These are phyloP conservation scores for Leptodontidium sp. DNA, from an alignment of 2,329 filamentous ascomycete genomes.

Conservation along the genomic window DNA sequence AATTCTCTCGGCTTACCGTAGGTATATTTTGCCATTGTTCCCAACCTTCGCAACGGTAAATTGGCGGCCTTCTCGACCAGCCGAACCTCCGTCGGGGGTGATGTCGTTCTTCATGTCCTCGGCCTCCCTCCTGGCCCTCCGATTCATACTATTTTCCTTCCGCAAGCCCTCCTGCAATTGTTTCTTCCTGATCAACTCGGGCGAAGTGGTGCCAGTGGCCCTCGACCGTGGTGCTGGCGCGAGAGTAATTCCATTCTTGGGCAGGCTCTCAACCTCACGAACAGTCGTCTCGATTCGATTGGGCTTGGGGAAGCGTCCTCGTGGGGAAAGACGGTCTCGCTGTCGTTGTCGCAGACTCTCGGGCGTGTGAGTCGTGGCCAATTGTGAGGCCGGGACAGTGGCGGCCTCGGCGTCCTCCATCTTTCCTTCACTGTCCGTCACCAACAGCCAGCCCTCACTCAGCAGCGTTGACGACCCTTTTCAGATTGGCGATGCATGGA, in stretches of 20 bases:
- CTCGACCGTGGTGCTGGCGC: slow-evolving; percentile 40
- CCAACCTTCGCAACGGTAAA: slow-evolving; percentile 85
- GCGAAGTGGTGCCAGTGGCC: slow-evolving; percentile 34
- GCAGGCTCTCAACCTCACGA: slow-evolving; percentile 36
- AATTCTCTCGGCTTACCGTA: slow-evolving; percentile 66
- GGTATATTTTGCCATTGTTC: slow-evolving; percentile 82
- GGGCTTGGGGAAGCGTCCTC: slow-evolving; percentile 42
- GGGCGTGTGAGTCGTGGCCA: slow-evolving; percentile 38
- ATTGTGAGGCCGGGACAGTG: slow-evolving; percentile 30
- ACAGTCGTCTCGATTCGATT: slow-evolving; percentile 36
- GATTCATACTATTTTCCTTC: slow-evolving; percentile 42
- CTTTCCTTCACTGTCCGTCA: slow-evolving; percentile 16
- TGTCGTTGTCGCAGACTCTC: slow-evolving; percentile 47
- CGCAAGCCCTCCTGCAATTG: slow-evolving; percentile 42
- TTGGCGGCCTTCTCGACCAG: slow-evolving; percentile 52
- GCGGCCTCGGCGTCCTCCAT: slow-evolving; percentile 35
- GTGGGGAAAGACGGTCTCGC: slow-evolving; percentile 46
- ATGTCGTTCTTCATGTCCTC: slow-evolving; percentile 65
- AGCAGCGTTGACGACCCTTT: slow-evolving; percentile 37
- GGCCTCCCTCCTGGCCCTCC: slow-evolving; percentile 39
- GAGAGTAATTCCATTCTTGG: slow-evolving; percentile 37
- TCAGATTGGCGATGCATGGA: slow-evolving; percentile 41
- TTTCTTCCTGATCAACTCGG: slow-evolving; percentile 39
- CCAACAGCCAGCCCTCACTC: slow-evolving; percentile 13
- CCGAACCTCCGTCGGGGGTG: slow-evolving; percentile 66